phyloP scores from a whole-genome alignment of 2,329 filamentous ascomycete genomes.

The Hypoxylon sp. region DNA sequence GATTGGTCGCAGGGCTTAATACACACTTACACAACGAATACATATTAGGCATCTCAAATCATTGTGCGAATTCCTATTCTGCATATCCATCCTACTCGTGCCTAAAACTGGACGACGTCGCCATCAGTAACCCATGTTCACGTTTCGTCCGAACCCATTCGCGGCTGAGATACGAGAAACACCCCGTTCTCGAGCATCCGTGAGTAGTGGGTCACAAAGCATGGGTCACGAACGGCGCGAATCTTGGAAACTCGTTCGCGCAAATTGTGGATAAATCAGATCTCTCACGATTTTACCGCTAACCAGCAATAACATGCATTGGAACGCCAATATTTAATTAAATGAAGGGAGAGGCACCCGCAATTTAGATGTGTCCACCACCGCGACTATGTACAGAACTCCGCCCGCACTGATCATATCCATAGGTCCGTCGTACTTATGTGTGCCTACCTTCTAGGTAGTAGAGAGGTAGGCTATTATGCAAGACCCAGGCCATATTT shows the following conservation, averaged over 20 bases:
- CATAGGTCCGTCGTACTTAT: conserved; percentile 1
- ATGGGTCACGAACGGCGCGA: conserved; percentile 26
- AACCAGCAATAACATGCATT: conserved; percentile 15
- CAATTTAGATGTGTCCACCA: conserved; percentile 7
- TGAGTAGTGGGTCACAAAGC: conserved; percentile 27
- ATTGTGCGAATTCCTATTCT: conserved; percentile 2
- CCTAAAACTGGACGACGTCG: conserved; percentile 1
- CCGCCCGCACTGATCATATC: background rate
- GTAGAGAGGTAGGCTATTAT: conserved; percentile 8
- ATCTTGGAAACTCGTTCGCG: conserved; percentile 35
- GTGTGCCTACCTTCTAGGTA: background rate
- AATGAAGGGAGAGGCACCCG: conserved; percentile 17
- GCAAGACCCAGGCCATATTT: conserved; percentile 26
- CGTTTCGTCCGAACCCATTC: conserved; percentile 25
- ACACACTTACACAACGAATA: conserved; percentile 6
- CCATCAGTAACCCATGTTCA: conserved; percentile 16
- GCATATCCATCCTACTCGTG: conserved; percentile 14
- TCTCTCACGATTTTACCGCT: conserved; percentile 23
- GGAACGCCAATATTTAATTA: conserved; percentile 26
- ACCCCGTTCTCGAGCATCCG: conserved; percentile 30
- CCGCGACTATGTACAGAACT: conserved; percentile 4
- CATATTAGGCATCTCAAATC: conserved; percentile 12
- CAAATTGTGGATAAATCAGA: conserved; percentile 38
- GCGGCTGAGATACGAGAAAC: conserved; percentile 37
- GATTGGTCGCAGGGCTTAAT: conserved; percentile 13